These are phyloP conservation scores for Neohortaea acidophila DNA, from an alignment of 495 filamentous ascomycete species.

Conservation along the genomic window DNA sequence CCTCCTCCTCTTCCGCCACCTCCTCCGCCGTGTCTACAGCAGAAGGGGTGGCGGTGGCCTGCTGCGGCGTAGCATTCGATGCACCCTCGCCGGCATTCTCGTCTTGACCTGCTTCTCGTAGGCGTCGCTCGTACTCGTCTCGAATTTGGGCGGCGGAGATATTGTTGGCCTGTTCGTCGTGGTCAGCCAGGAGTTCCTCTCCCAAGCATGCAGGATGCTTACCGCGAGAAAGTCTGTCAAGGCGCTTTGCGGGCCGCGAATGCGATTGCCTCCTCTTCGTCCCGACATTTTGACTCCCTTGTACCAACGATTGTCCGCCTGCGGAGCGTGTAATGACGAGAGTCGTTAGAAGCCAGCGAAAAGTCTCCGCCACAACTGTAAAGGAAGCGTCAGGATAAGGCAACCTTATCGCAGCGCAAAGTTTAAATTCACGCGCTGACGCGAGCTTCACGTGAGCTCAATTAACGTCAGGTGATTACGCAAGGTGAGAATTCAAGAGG, in stretches of 20 bases:
- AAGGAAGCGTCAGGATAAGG: too few species aligned
- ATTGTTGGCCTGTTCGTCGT: conserved; percentile 52
- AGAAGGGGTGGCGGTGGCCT: conserved; percentile 6
- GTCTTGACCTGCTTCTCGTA: conserved; percentile 15
- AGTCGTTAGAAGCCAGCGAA: too few species aligned
- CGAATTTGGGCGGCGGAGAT: conserved; percentile 74
- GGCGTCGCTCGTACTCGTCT: conserved; percentile 37
- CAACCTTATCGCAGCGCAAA: too few species aligned
- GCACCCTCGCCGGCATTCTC: conserved; percentile 18
- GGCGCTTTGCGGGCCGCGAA: conserved; percentile 20
- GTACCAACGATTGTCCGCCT: too few species aligned
- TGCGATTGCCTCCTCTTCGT: conserved; percentile 14
- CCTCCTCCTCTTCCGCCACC: conserved; percentile 27
- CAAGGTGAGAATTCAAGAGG: too few species aligned
- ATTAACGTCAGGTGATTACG: too few species aligned
- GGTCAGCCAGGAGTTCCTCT: not conserved
- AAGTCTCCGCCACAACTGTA: too few species aligned
- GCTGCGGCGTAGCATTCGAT: conserved; percentile 3
- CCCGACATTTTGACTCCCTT: conserved; percentile 17
- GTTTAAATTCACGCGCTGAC: too few species aligned
- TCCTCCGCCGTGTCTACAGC: conserved; percentile 14
- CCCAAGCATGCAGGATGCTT: not conserved
- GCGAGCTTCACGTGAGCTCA: too few species aligned
- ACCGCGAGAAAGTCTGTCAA: conserved; percentile 22
- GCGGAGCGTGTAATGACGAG: too few species aligned